Base-by-base conservation (phyloP, 345 rosid genomes). In the Eutrema yunnanense region DNA sequence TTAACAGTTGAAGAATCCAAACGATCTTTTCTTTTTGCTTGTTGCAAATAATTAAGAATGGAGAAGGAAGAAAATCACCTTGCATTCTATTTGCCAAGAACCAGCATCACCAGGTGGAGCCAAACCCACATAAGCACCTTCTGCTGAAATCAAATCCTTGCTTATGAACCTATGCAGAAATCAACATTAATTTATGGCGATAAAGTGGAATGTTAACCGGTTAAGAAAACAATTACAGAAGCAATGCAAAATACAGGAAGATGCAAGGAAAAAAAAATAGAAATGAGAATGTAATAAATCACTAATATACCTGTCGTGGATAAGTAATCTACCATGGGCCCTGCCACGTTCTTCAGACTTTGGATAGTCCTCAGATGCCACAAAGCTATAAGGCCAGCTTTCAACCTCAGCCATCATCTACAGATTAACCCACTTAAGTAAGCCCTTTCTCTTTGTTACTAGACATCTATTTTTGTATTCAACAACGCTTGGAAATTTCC, bases 301-400 rank as follows among this genome's bases (percentile, higher is more conserved):
- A 6, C 16, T 38, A 26, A 3, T 70, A 3, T 70, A 74, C 99
- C 93, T 88, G 68, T 95, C 98, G 26, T 38, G 76, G 62, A 92
- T 78, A 72, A 83, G 84, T 57, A 95, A 81, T 82, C 90, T 86
- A 26, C 97, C 99, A 61, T 30, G 50, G 69, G 84, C 72, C 16
- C 9, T 75, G 44, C 97, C 99, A 61, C 99, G 86, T 70, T 90
- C 83, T 69, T 84, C 86, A 62, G 86, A 65, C 58, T 78, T 82
- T 38, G 78, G 94, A 67, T 85, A 92, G 61, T 90, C 98, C 78
- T 92, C 92, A 37, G 96, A 92, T 63, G 89, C 89, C 12, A 97
- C 96, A 76, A 95, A 95, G 73, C 79, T 79, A 71, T 92, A 95
- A 13, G 99, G 99, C 98, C 99, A 92, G 56, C 84, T 90, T 73